These are phyloP conservation scores for Carex kokanica DNA, from an alignment of 176 grass and related monocot genomes.

Conservation along the genomic window DNA sequence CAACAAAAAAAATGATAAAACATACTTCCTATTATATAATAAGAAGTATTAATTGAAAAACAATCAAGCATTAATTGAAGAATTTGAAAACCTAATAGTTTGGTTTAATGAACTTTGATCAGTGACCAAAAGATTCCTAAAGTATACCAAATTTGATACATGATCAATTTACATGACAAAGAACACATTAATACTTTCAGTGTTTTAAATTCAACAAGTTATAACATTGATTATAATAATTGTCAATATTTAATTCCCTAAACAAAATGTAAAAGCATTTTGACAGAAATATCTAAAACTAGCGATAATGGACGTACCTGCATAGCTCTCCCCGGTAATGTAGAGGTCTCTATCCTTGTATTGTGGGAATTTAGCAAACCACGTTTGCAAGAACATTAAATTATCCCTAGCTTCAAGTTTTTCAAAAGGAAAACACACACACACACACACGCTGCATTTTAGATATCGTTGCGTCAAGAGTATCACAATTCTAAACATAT, in stretches of 20 bases:
- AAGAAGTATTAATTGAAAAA: neutral
- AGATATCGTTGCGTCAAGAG: neutral
- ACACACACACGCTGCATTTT: neutral
- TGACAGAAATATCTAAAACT: neutral
- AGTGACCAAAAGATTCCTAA: neutral
- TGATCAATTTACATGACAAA: neutral
- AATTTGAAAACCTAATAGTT: slow-evolving; percentile 3
- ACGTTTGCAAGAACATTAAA: slow-evolving; percentile 77
- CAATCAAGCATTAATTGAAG: neutral
- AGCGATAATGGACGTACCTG: slow-evolving; percentile 34
- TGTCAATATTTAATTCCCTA: neutral
- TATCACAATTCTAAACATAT: neutral
- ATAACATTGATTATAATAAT: neutral
- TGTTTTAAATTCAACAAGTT: neutral
- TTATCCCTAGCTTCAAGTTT: slow-evolving; percentile 65
- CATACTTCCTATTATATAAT: neutral
- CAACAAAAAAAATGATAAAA: neutral
- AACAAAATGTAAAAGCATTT: neutral
- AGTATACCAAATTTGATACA: neutral
- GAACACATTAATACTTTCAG: neutral
- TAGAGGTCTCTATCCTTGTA: slow-evolving; percentile 85
- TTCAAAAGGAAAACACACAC: neutral
- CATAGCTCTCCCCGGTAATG: slow-evolving; percentile 94
- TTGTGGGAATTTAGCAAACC: slow-evolving; percentile 86
- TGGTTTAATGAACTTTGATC: neutral